A percentile compares a stretch with the other conserved stretches of the same genome.
These are phyloP conservation scores for Tolypocladium guangdongense DNA, from an alignment of 2,329 filamentous ascomycete species.

Conservation along the genomic window DNA sequence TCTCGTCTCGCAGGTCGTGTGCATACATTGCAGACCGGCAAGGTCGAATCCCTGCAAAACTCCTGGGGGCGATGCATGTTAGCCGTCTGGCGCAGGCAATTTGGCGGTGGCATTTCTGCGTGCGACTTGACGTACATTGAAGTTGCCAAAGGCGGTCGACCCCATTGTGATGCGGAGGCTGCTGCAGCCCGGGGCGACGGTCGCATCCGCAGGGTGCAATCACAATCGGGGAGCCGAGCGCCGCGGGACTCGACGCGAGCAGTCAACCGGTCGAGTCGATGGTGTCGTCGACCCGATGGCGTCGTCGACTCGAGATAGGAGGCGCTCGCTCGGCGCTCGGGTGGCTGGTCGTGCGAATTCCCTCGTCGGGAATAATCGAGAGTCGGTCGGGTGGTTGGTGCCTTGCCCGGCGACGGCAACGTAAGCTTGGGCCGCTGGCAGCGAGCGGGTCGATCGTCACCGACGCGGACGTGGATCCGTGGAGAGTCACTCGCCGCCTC, in stretches of 20 bases:
- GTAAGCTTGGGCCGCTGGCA: neutral
- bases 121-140: conserved; percentile 33
- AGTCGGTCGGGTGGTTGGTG: neutral
- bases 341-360: neutral
- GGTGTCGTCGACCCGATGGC: neutral
- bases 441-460: neutral
- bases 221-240: conserved; percentile 1
- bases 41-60: conserved; percentile 74
- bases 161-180: conserved; percentile 36
- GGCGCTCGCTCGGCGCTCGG: neutral
- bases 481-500: neutral
- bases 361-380: neutral
- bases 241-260: neutral
- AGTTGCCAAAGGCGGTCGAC: conserved; percentile 51
- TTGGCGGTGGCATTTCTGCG: neutral
- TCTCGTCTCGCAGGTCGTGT: neutral
- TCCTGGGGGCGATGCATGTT: conserved; percentile 36
- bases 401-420: neutral
- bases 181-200: neutral
- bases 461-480: neutral
- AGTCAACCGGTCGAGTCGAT: neutral
- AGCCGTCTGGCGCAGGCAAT: conserved; percentile 7
- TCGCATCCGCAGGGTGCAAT: neutral
- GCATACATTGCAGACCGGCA: conserved; percentile 70
- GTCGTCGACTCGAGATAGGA: neutral